Base-by-base conservation (phyloP, 2,329 filamentous ascomycete species). In the Macrophomina tecta region DNA sequence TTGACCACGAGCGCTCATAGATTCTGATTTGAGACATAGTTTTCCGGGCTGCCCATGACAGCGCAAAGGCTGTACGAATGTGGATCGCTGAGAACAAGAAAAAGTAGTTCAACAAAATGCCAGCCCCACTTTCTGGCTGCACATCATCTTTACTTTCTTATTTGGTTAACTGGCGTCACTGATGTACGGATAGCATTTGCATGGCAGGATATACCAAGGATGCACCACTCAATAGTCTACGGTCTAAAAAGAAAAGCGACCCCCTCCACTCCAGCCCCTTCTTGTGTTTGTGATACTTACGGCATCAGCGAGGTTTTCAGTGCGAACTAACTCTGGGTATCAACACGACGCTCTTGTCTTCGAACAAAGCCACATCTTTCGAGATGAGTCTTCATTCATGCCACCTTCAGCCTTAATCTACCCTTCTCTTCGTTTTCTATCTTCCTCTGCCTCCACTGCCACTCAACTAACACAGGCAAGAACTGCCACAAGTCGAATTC, bases 401-500 rank as follows among this genome's bases (percentile, higher is more conserved):
- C 62, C 5, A 62, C 36, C 56, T 69, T 68, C 46, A 68, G 68
- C 49, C 74, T 71, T 51, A 70, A 69, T 14, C 75, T 73, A 28
- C 73, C 72, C 46, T 74, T 73, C 64, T 78, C 75, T 63, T 77
- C 75, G 67, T 78, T 77, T 42, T 77, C 73, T 45, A 78, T 72
- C 72, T 82, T 82, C 71, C 80, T 81, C 71, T 80, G 79, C 71
- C 87, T 82, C 81, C 89, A 87, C 72, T 90, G 89, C 94, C 95
- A 99, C 77, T 97, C 93, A 58, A 98, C 84, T 64, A 99, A 81
- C 28, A 99, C 94, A 8, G 94, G 95, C 18, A 99, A 79, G 79
- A 98, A 97, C 68, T 94, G 87, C 89, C 93, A 94, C 4, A 99
- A 84, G 76, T 97, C 93, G 73, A 99, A 97, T 69, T 97, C 93